A percentile compares a stretch with the other conserved stretches of the same genome.
These are phyloP conservation scores for Lojkania enalia DNA, from an alignment of 2,329 filamentous ascomycete genomes.

Conservation along the genomic window DNA sequence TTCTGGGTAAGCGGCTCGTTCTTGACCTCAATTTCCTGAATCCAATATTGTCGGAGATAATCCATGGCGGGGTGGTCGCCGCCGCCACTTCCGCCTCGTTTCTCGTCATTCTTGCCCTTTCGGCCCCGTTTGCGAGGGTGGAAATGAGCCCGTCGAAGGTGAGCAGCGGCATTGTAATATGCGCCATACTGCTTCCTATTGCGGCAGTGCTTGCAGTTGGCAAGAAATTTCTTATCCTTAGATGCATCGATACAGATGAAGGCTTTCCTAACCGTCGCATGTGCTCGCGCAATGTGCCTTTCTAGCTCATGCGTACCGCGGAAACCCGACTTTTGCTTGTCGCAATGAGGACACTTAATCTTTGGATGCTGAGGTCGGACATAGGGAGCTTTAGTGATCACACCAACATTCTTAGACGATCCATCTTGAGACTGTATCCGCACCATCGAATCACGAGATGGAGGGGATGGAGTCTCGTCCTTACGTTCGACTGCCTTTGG, in stretches of 20 bases:
- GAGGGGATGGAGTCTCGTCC: slow-evolving; percentile 31
- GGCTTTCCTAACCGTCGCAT: slow-evolving; percentile 62
- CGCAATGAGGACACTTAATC: slow-evolving; percentile 71
- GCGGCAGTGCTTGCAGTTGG: slow-evolving; percentile 81
- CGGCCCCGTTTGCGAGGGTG: slow-evolving; percentile 66
- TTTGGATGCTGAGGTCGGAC: slow-evolving; percentile 71
- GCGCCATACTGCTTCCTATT: slow-evolving; percentile 79
- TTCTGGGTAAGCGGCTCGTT: slow-evolving; percentile 23
- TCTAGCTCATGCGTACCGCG: slow-evolving; percentile 78
- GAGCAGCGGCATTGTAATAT: slow-evolving; percentile 93
- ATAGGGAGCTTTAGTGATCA: slow-evolving; percentile 57
- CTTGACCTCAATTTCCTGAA: slow-evolving; percentile 59
- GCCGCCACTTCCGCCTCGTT: slow-evolving; percentile 63
- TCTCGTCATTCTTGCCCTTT: slow-evolving; percentile 61
- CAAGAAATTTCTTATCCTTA: slow-evolving; percentile 66
- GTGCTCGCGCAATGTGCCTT: slow-evolving; percentile 63
- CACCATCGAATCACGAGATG: slow-evolving; percentile 53
- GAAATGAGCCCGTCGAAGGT: slow-evolving; percentile 87
- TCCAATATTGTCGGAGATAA: slow-evolving; percentile 61
- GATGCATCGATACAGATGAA: slow-evolving; percentile 66
- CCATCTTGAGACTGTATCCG: slow-evolving; percentile 57
- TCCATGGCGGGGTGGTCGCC: slow-evolving; percentile 66
- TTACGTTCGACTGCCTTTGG: slow-evolving; percentile 46
- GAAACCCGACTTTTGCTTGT: slow-evolving; percentile 75
- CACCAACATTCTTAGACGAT: slow-evolving; percentile 57